These are phyloP conservation scores for Pseudozyma tsukubaensis DNA, from an alignment of 1,284 basidiomycete genomes.

Conservation along the genomic window DNA sequence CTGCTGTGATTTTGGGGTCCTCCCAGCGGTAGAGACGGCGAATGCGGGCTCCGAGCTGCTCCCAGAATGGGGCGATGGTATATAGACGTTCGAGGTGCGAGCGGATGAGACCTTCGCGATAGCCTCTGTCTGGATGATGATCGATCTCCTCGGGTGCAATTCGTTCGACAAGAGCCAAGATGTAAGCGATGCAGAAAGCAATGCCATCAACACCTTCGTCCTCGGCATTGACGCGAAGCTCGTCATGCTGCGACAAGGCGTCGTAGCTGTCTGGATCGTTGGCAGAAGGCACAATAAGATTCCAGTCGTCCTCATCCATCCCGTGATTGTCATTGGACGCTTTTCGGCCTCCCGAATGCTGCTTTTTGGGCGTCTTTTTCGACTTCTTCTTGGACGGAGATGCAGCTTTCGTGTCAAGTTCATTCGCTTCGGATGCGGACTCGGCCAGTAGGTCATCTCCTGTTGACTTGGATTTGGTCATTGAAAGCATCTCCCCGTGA, in stretches of 20 bases:
- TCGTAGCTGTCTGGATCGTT: constrained; percentile 5
- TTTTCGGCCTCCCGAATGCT: constrained; percentile 5
- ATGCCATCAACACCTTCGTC: constrained; percentile 62
- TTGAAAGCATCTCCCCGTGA: not conserved
- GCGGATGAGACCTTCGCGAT: constrained; percentile 63
- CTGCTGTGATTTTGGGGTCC: constrained; percentile 53
- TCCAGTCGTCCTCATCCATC: constrained; percentile 36
- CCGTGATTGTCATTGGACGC: not conserved
- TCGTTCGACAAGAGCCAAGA: constrained; percentile 64
- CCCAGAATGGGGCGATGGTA: constrained; percentile 68
- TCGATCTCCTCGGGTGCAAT: constrained; percentile 67
- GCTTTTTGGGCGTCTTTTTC: constrained; percentile 31
- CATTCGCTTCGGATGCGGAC: constrained; percentile 7
- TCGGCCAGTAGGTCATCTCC: constrained; percentile 12
- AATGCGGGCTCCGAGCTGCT: constrained; percentile 52
- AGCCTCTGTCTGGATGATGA: constrained; percentile 59
- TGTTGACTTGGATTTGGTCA: not conserved
- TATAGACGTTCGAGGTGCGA: constrained; percentile 67
- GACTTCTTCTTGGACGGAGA: constrained; percentile 26
- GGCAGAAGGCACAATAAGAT: constrained; percentile 44
- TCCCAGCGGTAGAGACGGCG: constrained; percentile 51
- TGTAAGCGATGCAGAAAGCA: constrained; percentile 66
- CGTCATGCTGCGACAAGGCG: constrained; percentile 18
- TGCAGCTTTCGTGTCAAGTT: not conserved
- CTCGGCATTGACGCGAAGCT: constrained; percentile 54